Percentiles rank a stretch among this genome's conserved stretches.
These are phyloP conservation scores for Pyrus betulifolia DNA, from an alignment of 306 rosid species.

Conservation along the genomic window DNA sequence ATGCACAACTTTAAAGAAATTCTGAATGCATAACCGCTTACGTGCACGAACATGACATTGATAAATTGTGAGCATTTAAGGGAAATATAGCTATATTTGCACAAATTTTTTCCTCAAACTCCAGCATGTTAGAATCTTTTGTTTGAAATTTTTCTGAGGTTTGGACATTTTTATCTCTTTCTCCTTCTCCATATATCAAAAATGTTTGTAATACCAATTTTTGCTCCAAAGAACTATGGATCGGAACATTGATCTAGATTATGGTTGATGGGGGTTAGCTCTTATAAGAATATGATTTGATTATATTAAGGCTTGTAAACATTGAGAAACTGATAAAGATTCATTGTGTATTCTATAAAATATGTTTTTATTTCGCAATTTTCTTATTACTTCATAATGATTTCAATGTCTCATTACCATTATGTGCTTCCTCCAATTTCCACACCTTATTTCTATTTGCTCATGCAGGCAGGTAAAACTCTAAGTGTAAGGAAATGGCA, in stretches of 20 bases:
- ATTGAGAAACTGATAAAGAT: neutral
- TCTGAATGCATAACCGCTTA: neutral
- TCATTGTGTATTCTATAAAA: neutral
- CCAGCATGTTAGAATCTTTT: neutral
- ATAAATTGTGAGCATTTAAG: neutral
- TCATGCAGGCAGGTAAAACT: slow-evolving; percentile 82
- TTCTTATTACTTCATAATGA: neutral
- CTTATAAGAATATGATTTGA: neutral
- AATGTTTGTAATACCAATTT: neutral
- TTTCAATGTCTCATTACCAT: neutral
- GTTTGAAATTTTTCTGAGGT: neutral
- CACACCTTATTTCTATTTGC: slow-evolving; percentile 10
- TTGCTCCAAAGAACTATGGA: neutral
- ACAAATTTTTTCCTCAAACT: neutral
- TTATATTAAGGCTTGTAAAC: neutral
- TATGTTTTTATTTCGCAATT: neutral
- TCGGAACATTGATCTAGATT: neutral
- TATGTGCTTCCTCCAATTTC: slow-evolving; percentile 7
- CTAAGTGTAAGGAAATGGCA: slow-evolving; percentile 91
- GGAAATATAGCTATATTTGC: neutral
- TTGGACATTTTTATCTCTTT: neutral
- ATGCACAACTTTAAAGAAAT: neutral
- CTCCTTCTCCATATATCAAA: neutral
- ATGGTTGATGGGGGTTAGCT: neutral
- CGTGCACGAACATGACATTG: neutral